Evolutionary conservation across 257 asterid species (phyloP), one percentile per base, ranked within the genome.

Genomic region (Primulina eburnea): DNA sequence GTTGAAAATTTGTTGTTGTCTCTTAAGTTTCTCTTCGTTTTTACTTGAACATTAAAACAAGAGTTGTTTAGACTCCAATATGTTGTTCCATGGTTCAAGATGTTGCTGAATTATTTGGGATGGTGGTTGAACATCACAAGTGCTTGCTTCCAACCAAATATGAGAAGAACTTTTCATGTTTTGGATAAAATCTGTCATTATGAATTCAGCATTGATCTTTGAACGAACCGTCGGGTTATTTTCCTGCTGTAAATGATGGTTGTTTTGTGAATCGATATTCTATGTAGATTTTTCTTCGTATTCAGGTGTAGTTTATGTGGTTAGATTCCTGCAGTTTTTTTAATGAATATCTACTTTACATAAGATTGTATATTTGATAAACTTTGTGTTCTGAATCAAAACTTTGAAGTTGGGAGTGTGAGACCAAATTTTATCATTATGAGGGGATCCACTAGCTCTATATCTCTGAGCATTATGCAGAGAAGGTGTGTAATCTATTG

Each of bases 81-180:
- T 75, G 73, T 65, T 38, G 63, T 80, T 76, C 59, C 78, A 90
- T 97, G 92, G 96, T 93, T 78, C 97, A 93, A 83, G 99, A 93
- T 82, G 99, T 93, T 79, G 99, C 97, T 29, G 99, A 93, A 80
- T 82, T 93, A 72, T 91, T 90, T 38, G 99, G 99, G 69, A 93
- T 93, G 99, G 90, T 93, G 99, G 96, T 93, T 77, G 97, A 93
- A 84, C 95, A 89, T 81, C 78, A 90, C 82, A 88, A 84, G 77
- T 92, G 96, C 68, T 76, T 92, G 96, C 68, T 76, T 93, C 85
- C 99, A 89, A 87, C 99, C 99, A 80, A 90, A 93, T 79, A 82
- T 90, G 91, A 93, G 90, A 87, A 87, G 99, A 73, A 62, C n/a
- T 69, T 79, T 72, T 76, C 76, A 73, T 80, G 77, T 73, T 77